Evolutionary conservation across 768 basidiomycete genomes (phyloP).

Genomic region (Lentinula detonsa): DNA sequence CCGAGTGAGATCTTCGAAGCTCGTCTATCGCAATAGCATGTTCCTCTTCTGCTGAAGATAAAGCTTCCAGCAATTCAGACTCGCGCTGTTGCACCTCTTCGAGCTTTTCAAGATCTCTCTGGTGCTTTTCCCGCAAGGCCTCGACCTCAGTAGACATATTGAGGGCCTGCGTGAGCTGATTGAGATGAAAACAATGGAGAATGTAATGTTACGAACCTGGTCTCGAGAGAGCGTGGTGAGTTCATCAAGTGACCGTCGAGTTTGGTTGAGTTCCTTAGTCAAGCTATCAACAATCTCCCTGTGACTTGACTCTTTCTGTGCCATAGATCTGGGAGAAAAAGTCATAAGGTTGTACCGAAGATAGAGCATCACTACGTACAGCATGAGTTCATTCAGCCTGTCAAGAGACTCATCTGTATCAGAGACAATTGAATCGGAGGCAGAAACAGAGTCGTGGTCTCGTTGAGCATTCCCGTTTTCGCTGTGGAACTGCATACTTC

Average conservation of each 20-base stretch:
- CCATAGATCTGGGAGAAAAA: slow-evolving; percentile 72
- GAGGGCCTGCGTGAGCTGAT: slow-evolving; percentile 40
- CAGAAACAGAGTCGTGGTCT: slow-evolving; percentile 24
- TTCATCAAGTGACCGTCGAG: slow-evolving; percentile 77
- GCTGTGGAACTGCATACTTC: slow-evolving; percentile 45
- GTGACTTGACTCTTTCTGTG: slow-evolving; percentile 91
- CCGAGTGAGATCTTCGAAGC: slow-evolving; percentile 44
- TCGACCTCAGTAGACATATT: slow-evolving; percentile 90
- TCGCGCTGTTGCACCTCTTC: slow-evolving; percentile 56
- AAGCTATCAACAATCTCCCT: slow-evolving; percentile 73
- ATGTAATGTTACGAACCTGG: slow-evolving; percentile 49
- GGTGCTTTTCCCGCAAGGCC: slow-evolving; percentile 57
- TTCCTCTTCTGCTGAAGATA: slow-evolving; percentile 46
- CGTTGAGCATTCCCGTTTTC: slow-evolving; percentile 31
- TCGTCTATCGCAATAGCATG: slow-evolving; percentile 43
- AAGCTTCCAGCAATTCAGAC: slow-evolving; percentile 39
- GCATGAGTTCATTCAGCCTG: slow-evolving; percentile 87
- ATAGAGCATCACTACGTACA: slow-evolving; percentile 42
- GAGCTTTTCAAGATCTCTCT: slow-evolving; percentile 43
- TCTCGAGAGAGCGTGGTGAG: slow-evolving; percentile 76
- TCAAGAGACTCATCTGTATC: slow-evolving; percentile 70
- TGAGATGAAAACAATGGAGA: not conserved
- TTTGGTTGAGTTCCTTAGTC: slow-evolving; percentile 57
- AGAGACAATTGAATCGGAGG: slow-evolving; percentile 32
- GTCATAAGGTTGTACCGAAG: slow-evolving; percentile 7